Evolutionary conservation across 2,329 filamentous ascomycete species (phyloP), one percentile per base, ranked within the genome.

Genomic region (Phaeosphaeria sp.): DNA sequence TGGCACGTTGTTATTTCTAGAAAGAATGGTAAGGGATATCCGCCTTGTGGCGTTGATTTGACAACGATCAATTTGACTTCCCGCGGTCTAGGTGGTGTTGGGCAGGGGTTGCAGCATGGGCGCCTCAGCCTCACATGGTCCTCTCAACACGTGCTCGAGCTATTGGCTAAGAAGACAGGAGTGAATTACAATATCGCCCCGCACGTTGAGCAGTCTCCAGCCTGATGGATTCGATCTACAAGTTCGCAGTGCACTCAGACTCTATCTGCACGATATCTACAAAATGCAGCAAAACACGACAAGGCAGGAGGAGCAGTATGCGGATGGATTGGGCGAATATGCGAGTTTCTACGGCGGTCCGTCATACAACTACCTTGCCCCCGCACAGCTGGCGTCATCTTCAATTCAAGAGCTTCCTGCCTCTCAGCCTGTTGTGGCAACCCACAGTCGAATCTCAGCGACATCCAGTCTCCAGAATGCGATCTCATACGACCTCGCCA

Each of bases 401-500:
- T 41, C 52, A 11, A 50, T 42, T 4, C 47, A 50, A 44, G 46
- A 51, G n/a, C 23, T 51, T 36, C 39, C 50, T 25, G 36, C 39
- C 13, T 30, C 52, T 36, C 44, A 39, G 44, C 36, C 23, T 48
- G 30, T 7, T 20, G 36, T 20, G 9, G 15, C 22, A 13, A 21
- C 21, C 21, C 21, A 30, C 18, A 30, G 30, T 13, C 41, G 46
- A 27, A 44, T 43, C 21, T 43, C 52, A 20, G 46, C 46, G 42
- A 20, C 22, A 7, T 22, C 22, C 10, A 49, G 33, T 30, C 39
- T 54, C 20, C 52, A 54, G 22, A 33, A 54, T 43, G 44, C 52
- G 21, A 50, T 54, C 22, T 54, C 63, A 15, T 62, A 65, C 46
- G 52, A 63, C 15, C 39, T 59, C 18, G 56, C 62, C 50, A 54